phyloP scores from a whole-genome alignment of 2,329 filamentous ascomycete species.

The Lasiodiplodia citricola region DNA sequence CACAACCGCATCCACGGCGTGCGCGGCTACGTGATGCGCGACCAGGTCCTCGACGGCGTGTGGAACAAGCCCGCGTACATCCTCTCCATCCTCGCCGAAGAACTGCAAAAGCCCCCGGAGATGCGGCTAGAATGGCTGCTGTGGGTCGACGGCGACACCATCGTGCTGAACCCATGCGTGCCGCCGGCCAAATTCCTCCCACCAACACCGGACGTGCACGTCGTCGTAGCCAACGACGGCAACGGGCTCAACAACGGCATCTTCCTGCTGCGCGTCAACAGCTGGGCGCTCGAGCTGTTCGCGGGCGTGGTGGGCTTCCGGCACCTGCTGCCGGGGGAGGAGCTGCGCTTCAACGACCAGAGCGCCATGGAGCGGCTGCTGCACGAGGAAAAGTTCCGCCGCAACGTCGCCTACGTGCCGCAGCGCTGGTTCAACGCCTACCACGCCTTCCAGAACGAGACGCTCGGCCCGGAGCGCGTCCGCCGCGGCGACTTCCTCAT shows the following conservation, averaged over 20 bases:
- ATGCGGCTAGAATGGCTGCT: conserved; percentile 2
- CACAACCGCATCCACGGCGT: conserved; percentile 45
- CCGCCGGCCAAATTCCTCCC: conserved; percentile 2
- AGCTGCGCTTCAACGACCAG: conserved; percentile 48
- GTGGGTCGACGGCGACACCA: conserved; percentile 17
- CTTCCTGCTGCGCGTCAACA: conserved; percentile 48
- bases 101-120: neutral
- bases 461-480: conserved; percentile 37
- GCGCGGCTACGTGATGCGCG: conserved; percentile 38
- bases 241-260: conserved; percentile 52
- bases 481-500: conserved; percentile 50
- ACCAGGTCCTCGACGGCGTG: neutral
- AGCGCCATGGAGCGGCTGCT: conserved; percentile 49
- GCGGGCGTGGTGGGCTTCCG: conserved; percentile 46
- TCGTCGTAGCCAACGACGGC: conserved; percentile 47
- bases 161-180: conserved; percentile 19
- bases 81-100: neutral
- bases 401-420: conserved; percentile 43
- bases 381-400: conserved; percentile 39
- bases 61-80: conserved; percentile 9
- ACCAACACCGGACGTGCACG: neutral
- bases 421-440: conserved; percentile 55
- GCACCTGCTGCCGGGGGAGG: conserved; percentile 44
- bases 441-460: conserved; percentile 46
- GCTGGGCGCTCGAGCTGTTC: conserved; percentile 48